Conservation (phyloP, 148 eudicot species). For the Mesembryanthemum crystallinum region DNA sequence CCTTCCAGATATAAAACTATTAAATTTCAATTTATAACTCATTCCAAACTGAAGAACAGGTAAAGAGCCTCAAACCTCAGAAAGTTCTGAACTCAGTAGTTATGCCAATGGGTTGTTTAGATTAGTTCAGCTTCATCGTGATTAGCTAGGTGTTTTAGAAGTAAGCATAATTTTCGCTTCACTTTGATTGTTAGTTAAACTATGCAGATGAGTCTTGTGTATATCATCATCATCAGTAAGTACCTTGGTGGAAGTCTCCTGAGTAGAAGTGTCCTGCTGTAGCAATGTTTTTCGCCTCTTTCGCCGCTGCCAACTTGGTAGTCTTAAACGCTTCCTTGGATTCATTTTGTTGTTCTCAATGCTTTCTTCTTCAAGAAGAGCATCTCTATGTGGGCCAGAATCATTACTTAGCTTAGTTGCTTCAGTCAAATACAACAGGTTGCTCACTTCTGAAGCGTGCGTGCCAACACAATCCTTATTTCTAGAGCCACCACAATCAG, state of each 20-base stretch:
- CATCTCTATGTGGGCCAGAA: constrained; percentile 9
- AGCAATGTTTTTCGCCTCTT: constrained; percentile 40
- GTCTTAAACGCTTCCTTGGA: constrained; percentile 44
- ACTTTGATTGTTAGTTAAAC: constrained; percentile 10
- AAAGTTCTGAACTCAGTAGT: background rate
- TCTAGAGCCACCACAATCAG: constrained; percentile 19
- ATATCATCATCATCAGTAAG: constrained; percentile 16
- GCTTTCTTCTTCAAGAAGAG: constrained; percentile 19
- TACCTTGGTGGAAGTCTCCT: constrained; percentile 9
- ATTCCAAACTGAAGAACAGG: background rate
- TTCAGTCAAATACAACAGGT: constrained; percentile 15
- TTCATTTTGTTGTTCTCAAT: constrained; percentile 27
- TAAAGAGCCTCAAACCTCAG: background rate
- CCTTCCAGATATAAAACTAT: background rate
- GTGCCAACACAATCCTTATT: constrained; percentile 17
- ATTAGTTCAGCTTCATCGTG: constrained; percentile 14
- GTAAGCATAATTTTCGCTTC: constrained; percentile 22
- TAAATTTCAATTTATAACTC: background rate
- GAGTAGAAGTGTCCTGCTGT: constrained; percentile 17
- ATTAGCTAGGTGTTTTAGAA: constrained; percentile 12
- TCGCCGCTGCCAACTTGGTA: constrained; percentile 55
- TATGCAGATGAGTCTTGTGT: constrained; percentile 21
- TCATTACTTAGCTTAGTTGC: constrained; percentile 13
- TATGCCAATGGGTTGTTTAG: constrained; percentile 10
- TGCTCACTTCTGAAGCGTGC: constrained; percentile 6